Conservation (phyloP, 208 protist genomes). For the Angomonas deanei region DNA sequence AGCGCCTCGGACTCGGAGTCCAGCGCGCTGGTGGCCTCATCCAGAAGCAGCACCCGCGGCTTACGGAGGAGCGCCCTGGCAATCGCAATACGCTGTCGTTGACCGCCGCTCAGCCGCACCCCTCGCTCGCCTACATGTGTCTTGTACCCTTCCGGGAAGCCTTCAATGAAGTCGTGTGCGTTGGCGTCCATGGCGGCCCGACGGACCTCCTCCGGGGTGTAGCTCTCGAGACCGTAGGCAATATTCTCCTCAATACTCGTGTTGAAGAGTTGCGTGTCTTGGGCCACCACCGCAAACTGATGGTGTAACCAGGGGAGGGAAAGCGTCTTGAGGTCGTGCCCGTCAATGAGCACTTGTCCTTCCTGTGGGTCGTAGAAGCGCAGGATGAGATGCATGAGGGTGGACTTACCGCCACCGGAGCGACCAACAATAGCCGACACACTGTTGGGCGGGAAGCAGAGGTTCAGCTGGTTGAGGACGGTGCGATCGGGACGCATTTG, state of each 20-base stretch:
- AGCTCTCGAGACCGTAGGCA: constrained; percentile 28
- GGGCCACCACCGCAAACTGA: constrained; percentile 95
- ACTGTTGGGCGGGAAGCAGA: constrained; percentile 21
- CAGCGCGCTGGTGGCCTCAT: constrained; percentile 90
- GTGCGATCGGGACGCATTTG: constrained; percentile 25
- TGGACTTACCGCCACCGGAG: constrained; percentile 51
- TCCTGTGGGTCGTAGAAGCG: constrained; percentile 69
- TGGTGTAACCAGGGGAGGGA: constrained; percentile 35
- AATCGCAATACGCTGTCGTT: constrained; percentile 94
- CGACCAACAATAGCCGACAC: constrained; percentile 37
- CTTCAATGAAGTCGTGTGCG: constrained; percentile 43
- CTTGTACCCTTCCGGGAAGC: constrained; percentile 35
- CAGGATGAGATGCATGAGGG: constrained; percentile 31
- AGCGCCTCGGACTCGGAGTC: constrained; percentile 76
- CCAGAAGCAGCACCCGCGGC: constrained; percentile 81
- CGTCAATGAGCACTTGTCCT: constrained; percentile 26
- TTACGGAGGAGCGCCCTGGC: constrained; percentile 87
- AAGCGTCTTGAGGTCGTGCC: constrained; percentile 24
- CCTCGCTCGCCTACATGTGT: constrained; percentile 50
- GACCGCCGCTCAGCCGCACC: constrained; percentile 87
- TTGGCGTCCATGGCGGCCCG: constrained; percentile 41
- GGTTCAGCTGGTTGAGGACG: constrained; percentile 16
- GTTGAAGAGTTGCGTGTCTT: constrained; percentile 95
- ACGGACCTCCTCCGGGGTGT: constrained; percentile 26
- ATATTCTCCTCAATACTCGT: constrained; percentile 88